Conservation (phyloP, 345 rosid species). For the Atalantia buxifolia region DNA sequence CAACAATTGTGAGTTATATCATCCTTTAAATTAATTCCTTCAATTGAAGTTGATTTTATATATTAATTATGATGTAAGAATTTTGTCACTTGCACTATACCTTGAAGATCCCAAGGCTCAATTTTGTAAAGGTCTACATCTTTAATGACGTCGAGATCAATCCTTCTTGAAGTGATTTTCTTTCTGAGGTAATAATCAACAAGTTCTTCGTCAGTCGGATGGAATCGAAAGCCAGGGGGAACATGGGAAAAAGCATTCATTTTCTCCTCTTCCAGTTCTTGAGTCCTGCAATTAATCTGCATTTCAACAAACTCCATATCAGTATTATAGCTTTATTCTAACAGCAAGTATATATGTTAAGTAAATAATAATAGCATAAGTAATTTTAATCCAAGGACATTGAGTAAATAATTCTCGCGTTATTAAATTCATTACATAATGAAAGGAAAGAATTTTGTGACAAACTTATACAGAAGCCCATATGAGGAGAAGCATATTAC, state of each 20-base stretch:
- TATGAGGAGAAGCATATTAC: neutral
- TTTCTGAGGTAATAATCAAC: slow-evolving; percentile 74
- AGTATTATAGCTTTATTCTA: no score
- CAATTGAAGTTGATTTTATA: neutral
- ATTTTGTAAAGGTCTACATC: slow-evolving; percentile 81
- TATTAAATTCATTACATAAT: neutral
- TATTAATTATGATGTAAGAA: neutral
- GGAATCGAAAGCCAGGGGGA: slow-evolving; percentile 78
- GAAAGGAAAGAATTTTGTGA: neutral
- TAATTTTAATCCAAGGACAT: no score
- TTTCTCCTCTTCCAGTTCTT: slow-evolving; percentile 6
- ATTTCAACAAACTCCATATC: neutral
- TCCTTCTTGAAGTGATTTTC: slow-evolving; percentile 53
- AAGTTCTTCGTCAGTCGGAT: slow-evolving; percentile 81
- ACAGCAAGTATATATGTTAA: no score
- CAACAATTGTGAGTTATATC: neutral
- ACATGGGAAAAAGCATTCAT: slow-evolving; percentile 55
- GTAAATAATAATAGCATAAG: no score
- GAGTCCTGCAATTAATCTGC: slow-evolving; percentile 16
- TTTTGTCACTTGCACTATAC: slow-evolving; percentile 19
- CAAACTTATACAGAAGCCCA: neutral
- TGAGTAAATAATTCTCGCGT: neutral
- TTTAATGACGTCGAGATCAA: slow-evolving; percentile 71
- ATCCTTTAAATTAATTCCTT: neutral
- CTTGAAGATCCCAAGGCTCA: slow-evolving; percentile 87